phyloP scores from a whole-genome alignment of 2,329 filamentous ascomycete species.

The Akanthomyces muscarius region DNA sequence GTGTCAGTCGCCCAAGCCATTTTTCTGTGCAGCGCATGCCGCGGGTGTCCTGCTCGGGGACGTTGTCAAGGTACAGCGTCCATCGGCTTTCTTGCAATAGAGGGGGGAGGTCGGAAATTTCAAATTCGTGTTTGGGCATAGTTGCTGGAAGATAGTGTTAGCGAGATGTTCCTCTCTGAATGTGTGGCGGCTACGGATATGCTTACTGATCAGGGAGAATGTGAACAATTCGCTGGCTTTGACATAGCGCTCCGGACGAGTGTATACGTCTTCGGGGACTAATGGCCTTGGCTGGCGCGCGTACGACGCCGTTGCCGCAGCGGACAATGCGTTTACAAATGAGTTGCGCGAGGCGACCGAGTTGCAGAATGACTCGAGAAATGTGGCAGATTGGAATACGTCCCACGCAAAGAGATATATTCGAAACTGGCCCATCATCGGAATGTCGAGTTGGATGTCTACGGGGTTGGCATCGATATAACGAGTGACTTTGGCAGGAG shows the following conservation, averaged over 20 bases:
- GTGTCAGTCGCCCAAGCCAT: conserved; percentile 59
- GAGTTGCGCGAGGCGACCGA: conserved; percentile 48
- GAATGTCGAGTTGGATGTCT: conserved; percentile 73
- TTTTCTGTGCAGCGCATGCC: conserved; percentile 58
- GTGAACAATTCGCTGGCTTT: conserved; percentile 66
- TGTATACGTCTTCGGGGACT: conserved; percentile 61
- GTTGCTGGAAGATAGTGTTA: conserved; percentile 39
- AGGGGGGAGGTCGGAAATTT: conserved; percentile 60
- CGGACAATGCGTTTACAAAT: conserved; percentile 57
- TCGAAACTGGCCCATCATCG: conserved; percentile 72
- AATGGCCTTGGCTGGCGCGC: conserved; percentile 51
- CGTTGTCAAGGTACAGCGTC: conserved; percentile 69
- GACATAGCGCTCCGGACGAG: conserved; percentile 65
- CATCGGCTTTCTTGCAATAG: conserved; percentile 62
- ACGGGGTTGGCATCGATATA: conserved; percentile 77
- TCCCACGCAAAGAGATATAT: conserved; percentile 68
- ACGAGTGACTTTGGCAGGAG: conserved; percentile 66
- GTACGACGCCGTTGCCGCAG: conserved; percentile 59
- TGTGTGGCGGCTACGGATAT: not conserved
- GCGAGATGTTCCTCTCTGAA: not conserved
- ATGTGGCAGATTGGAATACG: conserved; percentile 50
- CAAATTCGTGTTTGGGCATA: conserved; percentile 58
- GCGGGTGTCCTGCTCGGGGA: conserved; percentile 51
- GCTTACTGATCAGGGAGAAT: conserved; percentile 62
- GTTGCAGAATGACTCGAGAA: conserved; percentile 57